Conservation (phyloP, 108 stramenopile species). For the Fragilaria radians region DNA sequence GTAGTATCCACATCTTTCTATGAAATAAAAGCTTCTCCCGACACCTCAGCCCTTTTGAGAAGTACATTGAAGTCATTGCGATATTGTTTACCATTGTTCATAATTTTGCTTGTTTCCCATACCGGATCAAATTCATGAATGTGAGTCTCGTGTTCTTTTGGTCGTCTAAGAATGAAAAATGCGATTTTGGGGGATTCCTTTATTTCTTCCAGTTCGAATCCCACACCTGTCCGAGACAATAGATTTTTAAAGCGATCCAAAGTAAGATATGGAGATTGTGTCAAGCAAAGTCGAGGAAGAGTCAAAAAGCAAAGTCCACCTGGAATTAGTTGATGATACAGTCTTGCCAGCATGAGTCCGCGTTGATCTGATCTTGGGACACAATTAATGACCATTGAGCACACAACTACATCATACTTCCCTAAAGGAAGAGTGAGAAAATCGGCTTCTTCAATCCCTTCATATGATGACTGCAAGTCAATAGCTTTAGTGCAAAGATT, state of each 20-base stretch:
- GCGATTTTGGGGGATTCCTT: conserved; percentile 76
- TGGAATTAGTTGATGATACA: conserved; percentile 67
- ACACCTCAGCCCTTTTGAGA: conserved; percentile 26
- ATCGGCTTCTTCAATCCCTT: conserved; percentile 76
- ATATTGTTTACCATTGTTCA: conserved; percentile 66
- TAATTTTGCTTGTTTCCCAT: conserved; percentile 11
- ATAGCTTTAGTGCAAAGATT: conserved; percentile 72
- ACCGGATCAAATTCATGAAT: background rate
- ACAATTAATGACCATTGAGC: conserved; percentile 95
- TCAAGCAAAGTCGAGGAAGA: conserved; percentile 70
- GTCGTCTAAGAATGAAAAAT: conserved; percentile 64
- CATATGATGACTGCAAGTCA: conserved; percentile 74
- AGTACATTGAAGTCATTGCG: conserved; percentile 65
- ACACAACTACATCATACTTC: conserved; percentile 64
- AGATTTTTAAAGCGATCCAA: conserved; percentile 44
- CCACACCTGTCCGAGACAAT: conserved; percentile 35
- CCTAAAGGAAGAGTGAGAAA: conserved; percentile 55
- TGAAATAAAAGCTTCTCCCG: background rate
- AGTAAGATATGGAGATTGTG: conserved; percentile 59
- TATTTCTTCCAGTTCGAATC: conserved; percentile 53
- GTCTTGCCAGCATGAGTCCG: conserved; percentile 71
- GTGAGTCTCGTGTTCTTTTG: conserved; percentile 11
- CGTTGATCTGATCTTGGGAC: conserved; percentile 72
- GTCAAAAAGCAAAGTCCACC: conserved; percentile 76
- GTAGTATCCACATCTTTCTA: background rate